These are phyloP conservation scores for Aphanocladium album DNA, from an alignment of 2,329 filamentous ascomycete species.

Conservation along the genomic window DNA sequence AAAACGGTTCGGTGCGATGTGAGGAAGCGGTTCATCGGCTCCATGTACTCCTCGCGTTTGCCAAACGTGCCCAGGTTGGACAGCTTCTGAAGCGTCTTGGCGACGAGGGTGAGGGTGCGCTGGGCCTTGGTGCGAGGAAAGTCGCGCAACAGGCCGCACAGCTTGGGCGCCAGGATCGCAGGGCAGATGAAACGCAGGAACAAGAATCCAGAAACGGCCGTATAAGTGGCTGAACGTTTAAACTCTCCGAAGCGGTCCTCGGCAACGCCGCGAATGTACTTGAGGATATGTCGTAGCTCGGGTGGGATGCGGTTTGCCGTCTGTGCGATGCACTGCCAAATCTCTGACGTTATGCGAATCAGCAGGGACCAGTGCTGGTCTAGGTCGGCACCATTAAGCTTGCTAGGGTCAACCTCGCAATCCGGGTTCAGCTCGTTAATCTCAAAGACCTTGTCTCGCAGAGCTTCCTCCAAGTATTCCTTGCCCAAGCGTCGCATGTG, in stretches of 20 bases:
- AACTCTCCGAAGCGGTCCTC: constrained; percentile 95
- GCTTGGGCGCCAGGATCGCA: constrained; percentile 90
- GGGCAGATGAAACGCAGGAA: constrained; percentile 95
- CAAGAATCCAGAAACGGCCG: constrained; percentile 89
- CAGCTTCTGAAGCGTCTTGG: constrained; percentile 85
- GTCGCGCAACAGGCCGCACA: constrained; percentile 80
- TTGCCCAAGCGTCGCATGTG: constrained; percentile 94
- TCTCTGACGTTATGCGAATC: constrained; percentile 68
- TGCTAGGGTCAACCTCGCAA: constrained; percentile 91
- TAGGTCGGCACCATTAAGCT: constrained; percentile 66
- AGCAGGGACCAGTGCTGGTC: constrained; percentile 79
- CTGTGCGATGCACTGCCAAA: constrained; percentile 77
- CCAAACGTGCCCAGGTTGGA: constrained; percentile 90
- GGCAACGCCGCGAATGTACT: constrained; percentile 86
- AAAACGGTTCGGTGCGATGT: constrained; percentile 70
- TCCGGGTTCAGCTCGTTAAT: constrained; percentile 89
- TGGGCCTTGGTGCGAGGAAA: constrained; percentile 79
- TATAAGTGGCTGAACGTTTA: constrained; percentile 82
- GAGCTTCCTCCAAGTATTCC: constrained; percentile 82
- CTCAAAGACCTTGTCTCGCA: constrained; percentile 79
- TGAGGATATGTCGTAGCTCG: constrained; percentile 78
- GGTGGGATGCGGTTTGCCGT: constrained; percentile 73
- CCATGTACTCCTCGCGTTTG: constrained; percentile 97
- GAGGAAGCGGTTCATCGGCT: constrained; percentile 92
- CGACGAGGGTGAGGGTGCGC: constrained; percentile 83